A percentile compares a stretch with the other conserved stretches of the same genome.
phyloP scores from a whole-genome alignment of 2,329 filamentous ascomycete species.

The Myriosclerotinia scirpicola region DNA sequence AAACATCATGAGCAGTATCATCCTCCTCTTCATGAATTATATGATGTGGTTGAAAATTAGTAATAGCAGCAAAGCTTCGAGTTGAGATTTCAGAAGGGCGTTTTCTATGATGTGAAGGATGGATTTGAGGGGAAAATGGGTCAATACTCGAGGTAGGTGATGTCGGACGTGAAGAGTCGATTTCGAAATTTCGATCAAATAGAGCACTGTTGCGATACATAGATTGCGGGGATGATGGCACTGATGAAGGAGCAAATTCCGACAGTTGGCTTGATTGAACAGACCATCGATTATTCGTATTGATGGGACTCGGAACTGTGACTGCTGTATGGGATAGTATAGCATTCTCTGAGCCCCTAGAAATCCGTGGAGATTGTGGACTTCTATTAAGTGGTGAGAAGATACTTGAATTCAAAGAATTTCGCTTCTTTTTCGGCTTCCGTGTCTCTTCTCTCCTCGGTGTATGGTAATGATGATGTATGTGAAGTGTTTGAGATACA shows the following conservation, averaged over 20 bases:
- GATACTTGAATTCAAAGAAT: constrained; percentile 59
- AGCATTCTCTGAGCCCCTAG: constrained; percentile 41
- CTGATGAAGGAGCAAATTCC: constrained; percentile 68
- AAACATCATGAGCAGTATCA: constrained; percentile 36
- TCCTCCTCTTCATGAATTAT: constrained; percentile 43
- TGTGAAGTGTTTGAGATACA: constrained; percentile 75
- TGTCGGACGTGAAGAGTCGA: constrained; percentile 71
- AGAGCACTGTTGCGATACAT: constrained; percentile 69
- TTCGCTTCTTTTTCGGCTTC: constrained; percentile 71
- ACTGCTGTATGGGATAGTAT: constrained; percentile 49
- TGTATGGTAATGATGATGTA: constrained; percentile 92
- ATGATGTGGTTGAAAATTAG: constrained; percentile 42
- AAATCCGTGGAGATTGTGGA: constrained; percentile 44
- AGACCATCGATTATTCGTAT: constrained; percentile 61
- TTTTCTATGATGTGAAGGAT: constrained; percentile 54
- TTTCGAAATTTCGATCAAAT: constrained; percentile 67
- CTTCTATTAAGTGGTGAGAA: constrained; percentile 54
- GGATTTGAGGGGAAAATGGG: constrained; percentile 64
- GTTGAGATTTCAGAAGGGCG: constrained; percentile 55
- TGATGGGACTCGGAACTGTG: constrained; percentile 50
- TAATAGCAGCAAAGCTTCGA: constrained; percentile 46
- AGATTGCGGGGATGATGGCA: constrained; percentile 79
- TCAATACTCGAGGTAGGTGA: constrained; percentile 77
- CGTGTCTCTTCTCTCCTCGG: constrained; percentile 60
- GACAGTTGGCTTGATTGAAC: constrained; percentile 59